Base-by-base conservation (phyloP, 2,329 filamentous ascomycete genomes). In the Fusarium temperatum region DNA sequence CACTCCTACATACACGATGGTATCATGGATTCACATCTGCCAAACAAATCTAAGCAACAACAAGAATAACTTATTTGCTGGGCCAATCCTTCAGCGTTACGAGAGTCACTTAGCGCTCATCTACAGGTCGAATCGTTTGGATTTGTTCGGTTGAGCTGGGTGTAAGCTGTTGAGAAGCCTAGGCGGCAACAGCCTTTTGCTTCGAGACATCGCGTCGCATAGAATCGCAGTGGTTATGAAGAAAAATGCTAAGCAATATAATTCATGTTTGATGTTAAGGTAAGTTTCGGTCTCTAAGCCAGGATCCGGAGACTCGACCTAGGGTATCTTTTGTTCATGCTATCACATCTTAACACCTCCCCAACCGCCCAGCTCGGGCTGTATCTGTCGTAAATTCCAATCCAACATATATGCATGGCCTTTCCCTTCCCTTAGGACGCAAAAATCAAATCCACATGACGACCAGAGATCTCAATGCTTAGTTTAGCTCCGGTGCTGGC, bases 271-370 rank as follows among this genome's bases (percentile, higher is more conserved):
- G 66, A 73, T 73, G 62, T 68, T 56, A 71, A 74, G 63, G 60
- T 72, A 75, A 71, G 63, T 73, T 73, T 71, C 57, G 69, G 74
- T 75, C 72, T 72, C 74, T 73, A 78, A 78, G 68, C 72, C 70
- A 73, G 70, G 75, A 75, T 71, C 66, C 67, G 57, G 47, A 66
- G 67, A 69, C 75, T 77, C 63, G 68, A 77, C 77, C 72, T 74
- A 79, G 75, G 77, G 77, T 79, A 79, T 79, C 75, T 77, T 78
- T 65, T 66, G 70, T 68, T 60, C 63, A 66, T 70, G 60, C 63
- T 72, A 72, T 51, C 53, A 62, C 58, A 70, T 69, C 62, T 66
- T 51, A 45, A 65, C 54, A 54, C 47, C 55, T 60, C 42, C 35
- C 51, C 45, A 47, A 44, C 35, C 48, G 35, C 50, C 42, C 62